Base-by-base conservation (phyloP, 768 basidiomycete genomes). In the Mycena vitilis region DNA sequence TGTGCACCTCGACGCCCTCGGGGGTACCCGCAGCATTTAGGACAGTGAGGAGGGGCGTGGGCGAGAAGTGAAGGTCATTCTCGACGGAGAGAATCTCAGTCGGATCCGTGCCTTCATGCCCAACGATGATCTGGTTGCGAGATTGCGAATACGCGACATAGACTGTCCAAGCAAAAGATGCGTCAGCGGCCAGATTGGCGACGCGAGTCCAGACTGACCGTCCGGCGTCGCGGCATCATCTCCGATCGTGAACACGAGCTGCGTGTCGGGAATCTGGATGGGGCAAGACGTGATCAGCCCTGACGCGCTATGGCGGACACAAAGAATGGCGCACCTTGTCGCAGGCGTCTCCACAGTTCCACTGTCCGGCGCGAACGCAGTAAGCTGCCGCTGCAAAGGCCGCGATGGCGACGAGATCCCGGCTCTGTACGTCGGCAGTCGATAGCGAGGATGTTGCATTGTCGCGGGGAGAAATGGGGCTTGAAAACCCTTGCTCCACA, bases 61-160 rank as follows among this genome's bases (percentile, higher is more conserved):
- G 63, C 6, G 48, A 30, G 48, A 65, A 65, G 1, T 65, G 36
- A 13, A 65, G 4, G 42, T 65, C 63, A 15, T 65, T 65, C 30
- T 57, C 49, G 37, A 64, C 55, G 6, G 63, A 64, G 22, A 64
- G 54, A 5, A 64, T 55, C 20, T 56, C 11, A 37, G 36, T 57
- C 4, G 63, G 63, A 10, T 64, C 55, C 5, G 63, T 64, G 45
- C 63, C 63, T 64, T 64, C 63, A 37, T 64, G 63, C 23, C 63
- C 63, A 7, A 64, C 63, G 38, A 64, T 64, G 63, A 64, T 64
- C 48, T 64, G 63, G 20, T 64, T 64, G 53, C 63, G 63, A 3
- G 63, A 55, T 42, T 56, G 55, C 9, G 63, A 64, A 47, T 64
- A 64, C n/a, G 63, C 63, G 5, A 64, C 63, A 22, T 64, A 64